Base-by-base conservation (phyloP, 129 eudicot species). In the Flaveria bidentis region DNA sequence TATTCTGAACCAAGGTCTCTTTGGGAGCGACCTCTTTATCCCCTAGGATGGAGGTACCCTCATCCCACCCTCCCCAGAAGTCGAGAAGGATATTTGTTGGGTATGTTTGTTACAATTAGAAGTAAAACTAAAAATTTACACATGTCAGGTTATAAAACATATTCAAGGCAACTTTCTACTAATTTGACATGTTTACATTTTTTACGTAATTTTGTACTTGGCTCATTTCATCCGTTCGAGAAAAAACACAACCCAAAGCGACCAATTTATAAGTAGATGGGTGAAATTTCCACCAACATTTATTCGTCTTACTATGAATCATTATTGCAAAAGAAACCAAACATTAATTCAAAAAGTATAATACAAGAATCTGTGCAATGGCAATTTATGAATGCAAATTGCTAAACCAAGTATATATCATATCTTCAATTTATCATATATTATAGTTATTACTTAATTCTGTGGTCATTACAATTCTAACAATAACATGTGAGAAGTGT, bases 391-490 rank as follows among this genome's bases (percentile, higher is more conserved):
- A 2, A 57, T 22, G 63, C 63, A 22, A 61, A 61, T 41, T 74
- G 26, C 55, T 23, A 74, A 60, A 44, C 44, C n/a, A 60, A 25
- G 44, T 44, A 58, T 42, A 44, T 44, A 7, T 14, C 45, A 36
- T 47, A 49, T 33, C 12, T 28, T 49, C 51, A n/a, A 50, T 28
- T 30, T 72, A 50, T 72, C 20, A 1, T 53, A 46, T 72, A 47
- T 44, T 17, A 56, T 41, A 14, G 14, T 30, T 18, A 56, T 22
- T 72, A 55, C 76, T 72, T 56, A 33, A 36, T 25, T 56, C 8
- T 5, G 66, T 42, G 39, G 26, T 46, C 30, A 45, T 75, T 15
- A 49, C 18, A 6, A 77, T 66, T 12, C 47, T 67, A 77, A 26
- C 25, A 23, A 18, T 50, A 20, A 57, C 46, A 22, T 69, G 69